Conservation (phyloP, 139 green algal species). For the Haematococcus sp. region DNA sequence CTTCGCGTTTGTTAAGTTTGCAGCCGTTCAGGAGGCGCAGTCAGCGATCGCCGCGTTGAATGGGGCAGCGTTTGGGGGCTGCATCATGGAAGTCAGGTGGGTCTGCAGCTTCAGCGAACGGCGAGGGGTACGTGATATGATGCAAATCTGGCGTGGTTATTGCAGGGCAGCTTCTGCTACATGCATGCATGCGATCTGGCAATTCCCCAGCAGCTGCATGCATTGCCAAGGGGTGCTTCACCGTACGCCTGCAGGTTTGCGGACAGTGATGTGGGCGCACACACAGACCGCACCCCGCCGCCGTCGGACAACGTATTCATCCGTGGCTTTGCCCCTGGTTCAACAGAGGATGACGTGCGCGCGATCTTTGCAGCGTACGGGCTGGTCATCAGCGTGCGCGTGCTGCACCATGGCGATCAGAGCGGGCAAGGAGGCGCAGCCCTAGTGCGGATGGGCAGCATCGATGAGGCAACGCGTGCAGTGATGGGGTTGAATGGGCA, state of each 20-base stretch:
- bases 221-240: too few species aligned
- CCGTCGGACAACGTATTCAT: conserved; percentile 18
- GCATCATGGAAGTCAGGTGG: conserved; percentile 16
- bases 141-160: too few species aligned
- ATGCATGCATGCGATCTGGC: too few species aligned
- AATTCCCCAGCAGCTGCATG: too few species aligned
- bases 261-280: conserved; percentile 10
- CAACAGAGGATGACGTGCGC: not conserved
- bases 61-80: not conserved
- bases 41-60: conserved; percentile 6
- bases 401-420: conserved; percentile 19
- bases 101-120: too few species aligned
- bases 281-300: conserved; percentile 3
- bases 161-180: too few species aligned
- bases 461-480: conserved; percentile 14
- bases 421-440: conserved; percentile 17
- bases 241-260: conserved; percentile 8
- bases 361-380: conserved; percentile 1
- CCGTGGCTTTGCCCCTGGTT: not conserved
- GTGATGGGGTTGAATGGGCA: conserved; percentile 20
- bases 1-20: conserved; percentile 10
- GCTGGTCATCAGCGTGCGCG: conserved; percentile 1
- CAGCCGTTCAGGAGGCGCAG: conserved; percentile 10
- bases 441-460: conserved; percentile 8
- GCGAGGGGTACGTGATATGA: too few species aligned